phyloP scores from a whole-genome alignment of 345 rosid species.

The Capsella bursapastoris region DNA sequence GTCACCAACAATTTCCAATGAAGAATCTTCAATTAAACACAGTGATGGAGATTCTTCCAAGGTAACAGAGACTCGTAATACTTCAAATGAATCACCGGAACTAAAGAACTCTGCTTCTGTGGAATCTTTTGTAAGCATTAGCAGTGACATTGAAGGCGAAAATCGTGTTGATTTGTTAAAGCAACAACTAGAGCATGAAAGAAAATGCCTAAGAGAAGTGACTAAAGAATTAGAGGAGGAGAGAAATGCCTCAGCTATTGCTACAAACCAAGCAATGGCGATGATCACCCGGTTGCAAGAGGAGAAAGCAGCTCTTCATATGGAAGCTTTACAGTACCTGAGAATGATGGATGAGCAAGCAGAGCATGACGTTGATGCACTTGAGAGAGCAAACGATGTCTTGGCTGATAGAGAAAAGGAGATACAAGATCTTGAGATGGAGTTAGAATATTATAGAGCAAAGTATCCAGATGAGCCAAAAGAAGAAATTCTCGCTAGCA shows the following conservation, averaged over 20 bases:
- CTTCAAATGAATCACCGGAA: constrained; percentile 44
- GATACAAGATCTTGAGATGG: constrained; percentile 75
- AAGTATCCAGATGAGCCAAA: constrained; percentile 49
- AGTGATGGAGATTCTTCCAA: constrained; percentile 29
- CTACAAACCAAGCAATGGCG: constrained; percentile 82
- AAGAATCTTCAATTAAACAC: constrained; percentile 28
- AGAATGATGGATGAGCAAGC: constrained; percentile 97
- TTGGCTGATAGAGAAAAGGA: constrained; percentile 72
- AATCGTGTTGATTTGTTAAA: constrained; percentile 54
- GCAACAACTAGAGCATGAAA: constrained; percentile 61
- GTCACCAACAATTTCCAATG: constrained; percentile 20
- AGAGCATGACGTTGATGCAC: constrained; percentile 69
- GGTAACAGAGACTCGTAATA: constrained; percentile 42
- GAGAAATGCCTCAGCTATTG: constrained; percentile 67
- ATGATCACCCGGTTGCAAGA: constrained; percentile 87
- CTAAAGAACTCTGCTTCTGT: constrained; percentile 52
- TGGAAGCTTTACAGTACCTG: constrained; percentile 82
- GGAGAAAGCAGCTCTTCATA: constrained; percentile 79
- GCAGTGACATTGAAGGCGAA: constrained; percentile 70
- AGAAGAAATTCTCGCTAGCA: constrained; percentile 37
- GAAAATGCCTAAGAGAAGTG: constrained; percentile 50
- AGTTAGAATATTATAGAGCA: constrained; percentile 59
- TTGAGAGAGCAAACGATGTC: constrained; percentile 69
- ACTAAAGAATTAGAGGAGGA: constrained; percentile 75
- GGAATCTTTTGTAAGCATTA: constrained; percentile 57